Evolutionary conservation across 805 yeast species (phyloP).

Genomic region (Lipomyces chichibuensis): DNA sequence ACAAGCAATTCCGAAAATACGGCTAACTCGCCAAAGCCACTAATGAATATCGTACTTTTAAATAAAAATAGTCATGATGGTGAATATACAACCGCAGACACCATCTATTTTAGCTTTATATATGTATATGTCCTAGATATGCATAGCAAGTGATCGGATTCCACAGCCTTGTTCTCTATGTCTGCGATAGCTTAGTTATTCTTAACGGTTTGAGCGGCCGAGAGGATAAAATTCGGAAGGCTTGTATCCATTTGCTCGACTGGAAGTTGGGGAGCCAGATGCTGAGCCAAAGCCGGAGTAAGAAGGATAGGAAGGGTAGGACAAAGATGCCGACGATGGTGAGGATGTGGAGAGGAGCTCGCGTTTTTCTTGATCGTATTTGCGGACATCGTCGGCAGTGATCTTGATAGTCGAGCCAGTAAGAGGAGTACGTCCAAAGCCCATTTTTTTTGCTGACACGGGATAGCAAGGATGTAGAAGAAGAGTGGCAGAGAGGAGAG

Average conservation of each 20-base stretch:
- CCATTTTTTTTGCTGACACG: slow-evolving; percentile 1
- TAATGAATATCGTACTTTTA: no score
- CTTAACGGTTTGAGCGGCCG: neutral
- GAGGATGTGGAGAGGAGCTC: slow-evolving; percentile 6
- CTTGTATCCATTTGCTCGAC: neutral
- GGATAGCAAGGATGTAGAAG: neutral
- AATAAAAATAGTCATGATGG: neutral
- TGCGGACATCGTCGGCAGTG: slow-evolving; percentile 16
- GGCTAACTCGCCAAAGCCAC: no score
- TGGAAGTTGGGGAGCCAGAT: neutral
- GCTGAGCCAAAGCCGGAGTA: neutral
- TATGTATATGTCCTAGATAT: neutral
- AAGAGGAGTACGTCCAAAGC: slow-evolving; percentile 3
- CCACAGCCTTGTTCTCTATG: neutral
- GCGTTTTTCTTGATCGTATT: slow-evolving; percentile 12
- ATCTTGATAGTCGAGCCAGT: slow-evolving; percentile 12
- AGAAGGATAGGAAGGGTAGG: neutral
- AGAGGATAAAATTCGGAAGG: neutral
- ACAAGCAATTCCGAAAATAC: no score
- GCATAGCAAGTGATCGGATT: neutral
- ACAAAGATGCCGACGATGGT: neutral
- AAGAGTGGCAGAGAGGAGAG: neutral
- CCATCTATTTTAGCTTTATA: neutral
- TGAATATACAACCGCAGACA: neutral
- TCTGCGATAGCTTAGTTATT: neutral